Percentiles rank a stretch among this genome's conserved stretches.
phyloP scores from a whole-genome alignment of 2,329 filamentous ascomycete species.

The Neoascochyta sp. region DNA sequence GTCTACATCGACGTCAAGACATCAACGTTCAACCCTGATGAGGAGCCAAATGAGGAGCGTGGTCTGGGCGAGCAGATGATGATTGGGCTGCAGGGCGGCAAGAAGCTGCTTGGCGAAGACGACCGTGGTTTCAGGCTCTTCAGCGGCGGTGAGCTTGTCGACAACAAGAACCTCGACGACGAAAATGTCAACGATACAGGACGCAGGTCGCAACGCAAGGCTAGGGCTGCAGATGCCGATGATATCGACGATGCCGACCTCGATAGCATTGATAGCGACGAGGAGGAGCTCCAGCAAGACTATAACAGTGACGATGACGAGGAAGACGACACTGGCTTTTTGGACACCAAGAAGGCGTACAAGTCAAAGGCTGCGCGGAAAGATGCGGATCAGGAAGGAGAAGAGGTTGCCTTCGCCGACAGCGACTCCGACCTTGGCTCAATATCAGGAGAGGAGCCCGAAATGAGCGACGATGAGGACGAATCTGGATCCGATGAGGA shows the following conservation, averaged over 20 bases:
- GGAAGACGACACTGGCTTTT: slow-evolving; percentile 49
- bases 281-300: slow-evolving; percentile 50
- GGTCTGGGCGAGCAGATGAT: slow-evolving; percentile 97
- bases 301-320: slow-evolving; percentile 51
- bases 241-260: slow-evolving; percentile 52
- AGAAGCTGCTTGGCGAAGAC: slow-evolving; percentile 75
- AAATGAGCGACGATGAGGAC: slow-evolving; percentile 34
- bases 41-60: slow-evolving; percentile 62
- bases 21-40: slow-evolving; percentile 66
- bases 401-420: slow-evolving; percentile 86
- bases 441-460: slow-evolving; percentile 58
- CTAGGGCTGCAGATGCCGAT: slow-evolving; percentile 46
- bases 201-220: slow-evolving; percentile 52
- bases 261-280: slow-evolving; percentile 48
- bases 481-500: slow-evolving; percentile 54
- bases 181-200: slow-evolving; percentile 57
- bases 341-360: slow-evolving; percentile 40
- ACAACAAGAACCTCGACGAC: slow-evolving; percentile 49
- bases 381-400: slow-evolving; percentile 42
- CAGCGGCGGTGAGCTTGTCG: slow-evolving; percentile 67
- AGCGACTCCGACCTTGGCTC: slow-evolving; percentile 96
- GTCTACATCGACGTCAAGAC: slow-evolving; percentile 80
- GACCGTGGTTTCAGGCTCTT: slow-evolving; percentile 84
- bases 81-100: slow-evolving; percentile 78
- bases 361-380: slow-evolving; percentile 26